Conservation (phyloP, 306 rosid species). For the Oxytropis ochrocephala region DNA sequence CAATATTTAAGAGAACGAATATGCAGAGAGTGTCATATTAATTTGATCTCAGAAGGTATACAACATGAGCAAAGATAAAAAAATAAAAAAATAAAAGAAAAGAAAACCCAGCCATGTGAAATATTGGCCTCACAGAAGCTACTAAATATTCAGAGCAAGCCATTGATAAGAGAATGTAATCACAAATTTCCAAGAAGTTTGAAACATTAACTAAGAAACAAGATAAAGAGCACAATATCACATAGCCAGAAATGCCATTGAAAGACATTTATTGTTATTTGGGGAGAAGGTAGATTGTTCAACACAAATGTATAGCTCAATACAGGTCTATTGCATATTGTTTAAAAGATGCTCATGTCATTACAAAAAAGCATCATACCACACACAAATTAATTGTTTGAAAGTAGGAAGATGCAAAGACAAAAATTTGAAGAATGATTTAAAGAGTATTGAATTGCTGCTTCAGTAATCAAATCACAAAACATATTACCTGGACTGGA, state of each 20-base stretch:
- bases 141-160: neutral
- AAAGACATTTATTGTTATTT: neutral
- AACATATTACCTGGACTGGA: too few species aligned
- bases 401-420: neutral
- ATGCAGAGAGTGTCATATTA: neutral
- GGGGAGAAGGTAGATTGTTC: neutral
- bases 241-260: too few species aligned
- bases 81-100: too few species aligned
- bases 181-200: neutral
- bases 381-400: neutral
- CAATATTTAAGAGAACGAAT: too few species aligned
- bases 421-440: too few species aligned
- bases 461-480: too few species aligned
- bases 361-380: neutral
- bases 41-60: neutral
- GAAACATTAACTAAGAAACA: neutral
- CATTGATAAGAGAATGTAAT: neutral
- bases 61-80: neutral
- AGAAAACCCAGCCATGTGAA: neutral
- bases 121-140: neutral
- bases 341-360: neutral
- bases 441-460: too few species aligned
- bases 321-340: neutral
- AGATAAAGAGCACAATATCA: neutral
- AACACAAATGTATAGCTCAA: neutral